Conservation (phyloP, 2,329 filamentous ascomycete genomes). For the Sporothrix schenckii region DNA sequence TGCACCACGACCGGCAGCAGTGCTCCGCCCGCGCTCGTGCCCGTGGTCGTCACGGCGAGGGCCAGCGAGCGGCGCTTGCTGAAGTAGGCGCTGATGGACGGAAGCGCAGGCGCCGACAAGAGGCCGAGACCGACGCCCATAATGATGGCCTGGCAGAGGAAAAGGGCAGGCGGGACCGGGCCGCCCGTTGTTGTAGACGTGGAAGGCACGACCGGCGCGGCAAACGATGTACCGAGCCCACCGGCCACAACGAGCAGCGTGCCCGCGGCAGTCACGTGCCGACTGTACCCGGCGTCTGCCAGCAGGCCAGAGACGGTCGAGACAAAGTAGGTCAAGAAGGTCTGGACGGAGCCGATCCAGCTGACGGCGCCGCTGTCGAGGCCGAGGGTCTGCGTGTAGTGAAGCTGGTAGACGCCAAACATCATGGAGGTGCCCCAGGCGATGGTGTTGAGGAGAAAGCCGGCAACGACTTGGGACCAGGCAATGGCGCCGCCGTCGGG, state of each 20-base stretch:
- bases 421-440: slow-evolving; percentile 55
- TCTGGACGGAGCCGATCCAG: slow-evolving; percentile 57
- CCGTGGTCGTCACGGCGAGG: slow-evolving; percentile 61
- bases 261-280: slow-evolving; percentile 48
- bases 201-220: slow-evolving; percentile 51
- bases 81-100: slow-evolving; percentile 63
- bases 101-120: slow-evolving; percentile 57
- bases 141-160: slow-evolving; percentile 58
- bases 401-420: slow-evolving; percentile 54
- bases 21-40: slow-evolving; percentile 64
- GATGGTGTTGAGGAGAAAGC: slow-evolving; percentile 53
- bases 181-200: background rate
- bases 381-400: slow-evolving; percentile 47
- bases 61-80: slow-evolving; percentile 58
- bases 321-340: slow-evolving; percentile 54
- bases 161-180: slow-evolving; percentile 39
- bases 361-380: slow-evolving; percentile 46
- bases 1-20: slow-evolving; percentile 63
- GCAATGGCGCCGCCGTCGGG: slow-evolving; percentile 53
- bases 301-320: slow-evolving; percentile 54
- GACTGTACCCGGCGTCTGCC: slow-evolving; percentile 55
- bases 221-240: slow-evolving; percentile 53
- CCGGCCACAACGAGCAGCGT: slow-evolving; percentile 50
- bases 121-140: slow-evolving; percentile 59
- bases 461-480: slow-evolving; percentile 56